Conservation (phyloP, 257 asterid genomes). For the Anisodus tanguticus region DNA sequence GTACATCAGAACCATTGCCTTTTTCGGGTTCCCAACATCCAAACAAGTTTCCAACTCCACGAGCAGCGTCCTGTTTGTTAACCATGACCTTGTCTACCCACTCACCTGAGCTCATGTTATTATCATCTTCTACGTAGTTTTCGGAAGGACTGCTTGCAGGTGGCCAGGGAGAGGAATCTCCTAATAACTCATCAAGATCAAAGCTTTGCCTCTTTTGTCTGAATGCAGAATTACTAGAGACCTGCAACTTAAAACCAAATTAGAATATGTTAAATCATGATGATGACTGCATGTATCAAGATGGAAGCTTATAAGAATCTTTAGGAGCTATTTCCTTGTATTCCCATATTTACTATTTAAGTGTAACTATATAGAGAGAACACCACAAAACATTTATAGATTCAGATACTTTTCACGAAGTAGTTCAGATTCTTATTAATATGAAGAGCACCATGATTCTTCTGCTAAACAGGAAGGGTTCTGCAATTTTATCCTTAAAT, state of each 20-base stretch:
- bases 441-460: constrained; percentile 11
- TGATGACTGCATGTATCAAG: constrained; percentile 15
- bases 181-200: constrained; percentile 78
- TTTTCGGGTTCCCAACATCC: constrained; percentile 57
- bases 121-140: constrained; percentile 61
- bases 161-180: constrained; percentile 87
- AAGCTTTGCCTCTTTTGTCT: constrained; percentile 70
- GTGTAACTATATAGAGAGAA: background rate
- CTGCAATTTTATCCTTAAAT: background rate
- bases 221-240: constrained; percentile 47
- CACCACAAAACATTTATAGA: constrained; percentile 1
- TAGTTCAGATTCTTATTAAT: constrained; percentile 1
- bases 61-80: constrained; percentile 68
- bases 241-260: constrained; percentile 43
- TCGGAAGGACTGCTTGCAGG: constrained; percentile 60
- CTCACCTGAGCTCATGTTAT: constrained; percentile 69
- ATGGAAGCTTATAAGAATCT: constrained; percentile 17
- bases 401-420: background rate
- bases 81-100: constrained; percentile 99
- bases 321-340: background rate
- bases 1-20: constrained; percentile 45
- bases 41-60: constrained; percentile 45
- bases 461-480: constrained; percentile 8
- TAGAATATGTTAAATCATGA: constrained; percentile 5
- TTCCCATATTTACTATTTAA: background rate